Percentiles rank a stretch among this genome's conserved stretches.
Evolutionary conservation across 176 grass and related monocot species (phyloP).

Genomic region (Eremochloa ophiuroides): DNA sequence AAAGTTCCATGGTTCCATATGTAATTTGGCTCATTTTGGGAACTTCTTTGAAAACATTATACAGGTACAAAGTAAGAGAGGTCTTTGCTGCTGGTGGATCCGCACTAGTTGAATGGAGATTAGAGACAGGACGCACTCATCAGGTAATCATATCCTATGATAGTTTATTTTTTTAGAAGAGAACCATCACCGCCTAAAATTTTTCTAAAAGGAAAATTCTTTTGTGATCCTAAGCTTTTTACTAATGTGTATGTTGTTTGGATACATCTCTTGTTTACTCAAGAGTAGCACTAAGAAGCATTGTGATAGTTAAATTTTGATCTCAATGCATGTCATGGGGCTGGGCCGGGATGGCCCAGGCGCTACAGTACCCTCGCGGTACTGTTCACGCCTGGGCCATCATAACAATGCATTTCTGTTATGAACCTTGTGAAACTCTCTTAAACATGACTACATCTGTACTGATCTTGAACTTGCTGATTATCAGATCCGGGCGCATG

Average conservation of each 20-base stretch:
- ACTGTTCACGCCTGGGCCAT: no score
- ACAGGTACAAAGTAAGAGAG: conserved; percentile 87
- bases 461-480: not conserved
- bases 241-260: not conserved
- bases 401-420: not conserved
- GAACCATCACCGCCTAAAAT: not conserved
- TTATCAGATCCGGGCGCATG: conserved; percentile 82
- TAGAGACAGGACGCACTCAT: conserved; percentile 91
- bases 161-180: not conserved
- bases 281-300: not conserved
- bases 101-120: conserved; percentile 82
- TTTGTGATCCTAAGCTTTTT: not conserved
- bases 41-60: not conserved
- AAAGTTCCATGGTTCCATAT: not conserved
- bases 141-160: conserved; percentile 45
- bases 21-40: not conserved
- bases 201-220: not conserved
- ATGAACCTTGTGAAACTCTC: not conserved
- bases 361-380: no score
- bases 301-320: not conserved
- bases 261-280: not conserved
- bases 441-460: not conserved
- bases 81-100: conserved; percentile 62
- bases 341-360: no score
- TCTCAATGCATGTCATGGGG: no score